A percentile compares a stretch with the other conserved stretches of the same genome.
Evolutionary conservation across 768 basidiomycete genomes (phyloP).

Genomic region (Tulasnella sp.): DNA sequence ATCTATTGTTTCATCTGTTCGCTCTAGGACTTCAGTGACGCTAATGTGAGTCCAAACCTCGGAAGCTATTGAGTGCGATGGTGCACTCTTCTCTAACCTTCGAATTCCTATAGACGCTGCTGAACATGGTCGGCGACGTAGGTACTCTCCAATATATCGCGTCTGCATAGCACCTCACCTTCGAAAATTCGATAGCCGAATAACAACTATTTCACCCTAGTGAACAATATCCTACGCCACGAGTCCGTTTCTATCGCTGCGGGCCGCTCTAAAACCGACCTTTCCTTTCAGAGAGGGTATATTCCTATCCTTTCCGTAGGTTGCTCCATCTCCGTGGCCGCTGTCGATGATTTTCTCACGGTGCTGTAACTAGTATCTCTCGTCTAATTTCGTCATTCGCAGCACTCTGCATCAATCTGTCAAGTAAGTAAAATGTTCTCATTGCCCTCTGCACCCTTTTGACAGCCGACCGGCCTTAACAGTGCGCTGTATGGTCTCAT

Average conservation of each 20-base stretch:
- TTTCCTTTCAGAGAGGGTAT: slow-evolving; percentile 53
- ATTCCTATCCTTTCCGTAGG: slow-evolving; percentile 43
- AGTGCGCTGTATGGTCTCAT: slow-evolving; percentile 40
- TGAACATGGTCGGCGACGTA: slow-evolving; percentile 33
- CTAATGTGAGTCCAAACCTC: slow-evolving; percentile 33
- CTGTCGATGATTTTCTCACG: too few species aligned
- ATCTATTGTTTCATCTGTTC: slow-evolving; percentile 27
- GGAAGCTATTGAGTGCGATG: slow-evolving; percentile 4
- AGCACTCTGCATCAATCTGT: slow-evolving; percentile 41
- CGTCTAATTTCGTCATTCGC: slow-evolving; percentile 49
- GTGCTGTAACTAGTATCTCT: slow-evolving; percentile 53
- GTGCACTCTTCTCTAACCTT: too few species aligned
- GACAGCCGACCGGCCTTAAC: not conserved
- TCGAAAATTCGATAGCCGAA: slow-evolving; percentile 19
- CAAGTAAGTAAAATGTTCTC: slow-evolving; percentile 33
- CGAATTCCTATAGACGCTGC: slow-evolving; percentile 29
- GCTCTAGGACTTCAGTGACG: slow-evolving; percentile 32
- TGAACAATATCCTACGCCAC: slow-evolving; percentile 42
- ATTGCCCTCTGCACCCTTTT: not conserved
- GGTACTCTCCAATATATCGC: slow-evolving; percentile 10
- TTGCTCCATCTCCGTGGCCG: not conserved
- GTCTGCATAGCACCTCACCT: slow-evolving; percentile 19
- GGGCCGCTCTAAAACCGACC: slow-evolving; percentile 26
- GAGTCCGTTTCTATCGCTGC: slow-evolving; percentile 32
- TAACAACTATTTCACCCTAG: slow-evolving; percentile 40